Percentiles rank a stretch among this genome's conserved stretches.
Evolutionary conservation across 2,329 filamentous ascomycete genomes (phyloP).

Genomic region (Verticillium longisporum): DNA sequence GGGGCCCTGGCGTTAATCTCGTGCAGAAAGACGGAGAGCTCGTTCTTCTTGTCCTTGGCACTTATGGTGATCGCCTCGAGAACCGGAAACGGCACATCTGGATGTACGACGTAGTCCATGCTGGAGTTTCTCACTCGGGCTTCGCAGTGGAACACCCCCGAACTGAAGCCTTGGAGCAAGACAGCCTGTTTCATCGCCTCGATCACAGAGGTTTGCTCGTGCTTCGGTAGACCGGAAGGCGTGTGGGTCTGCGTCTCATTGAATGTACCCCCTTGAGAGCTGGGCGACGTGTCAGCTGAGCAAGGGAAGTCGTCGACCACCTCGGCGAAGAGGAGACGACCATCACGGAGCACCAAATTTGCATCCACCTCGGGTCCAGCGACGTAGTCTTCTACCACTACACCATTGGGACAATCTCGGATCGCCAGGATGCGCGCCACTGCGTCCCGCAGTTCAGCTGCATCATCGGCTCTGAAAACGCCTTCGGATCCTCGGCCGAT

Average conservation of each 20-base stretch:
- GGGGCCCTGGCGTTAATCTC: constrained; percentile 22
- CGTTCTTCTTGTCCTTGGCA: not conserved
- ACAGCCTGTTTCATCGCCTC: constrained; percentile 14
- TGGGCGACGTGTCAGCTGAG: constrained; percentile 5
- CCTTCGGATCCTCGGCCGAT: constrained; percentile 23
- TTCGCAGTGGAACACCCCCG: constrained; percentile 22
- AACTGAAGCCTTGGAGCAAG: constrained; percentile 14
- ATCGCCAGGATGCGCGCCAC: constrained; percentile 10
- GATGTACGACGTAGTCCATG: constrained; percentile 10
- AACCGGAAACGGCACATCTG: constrained; percentile 11
- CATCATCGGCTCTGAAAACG: constrained; percentile 22
- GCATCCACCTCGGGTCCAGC: constrained; percentile 34
- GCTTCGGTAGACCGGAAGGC: constrained; percentile 15
- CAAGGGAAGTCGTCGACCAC: constrained; percentile 30
- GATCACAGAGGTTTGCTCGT: constrained; percentile 13
- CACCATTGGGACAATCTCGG: constrained; percentile 8
- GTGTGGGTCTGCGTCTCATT: constrained; percentile 17
- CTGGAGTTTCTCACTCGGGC: constrained; percentile 18
- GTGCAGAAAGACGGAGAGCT: constrained; percentile 16
- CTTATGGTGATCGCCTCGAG: not conserved
- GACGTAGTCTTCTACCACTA: constrained; percentile 30
- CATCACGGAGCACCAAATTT: constrained; percentile 30
- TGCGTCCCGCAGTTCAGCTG: constrained; percentile 17
- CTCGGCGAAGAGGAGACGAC: constrained; percentile 31
- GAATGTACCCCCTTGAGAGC: constrained; percentile 9